Evolutionary conservation across 306 rosid genomes (phyloP), one percentile per base, ranked within the genome.

Genomic region (Dalbergia cochinchinensis): DNA sequence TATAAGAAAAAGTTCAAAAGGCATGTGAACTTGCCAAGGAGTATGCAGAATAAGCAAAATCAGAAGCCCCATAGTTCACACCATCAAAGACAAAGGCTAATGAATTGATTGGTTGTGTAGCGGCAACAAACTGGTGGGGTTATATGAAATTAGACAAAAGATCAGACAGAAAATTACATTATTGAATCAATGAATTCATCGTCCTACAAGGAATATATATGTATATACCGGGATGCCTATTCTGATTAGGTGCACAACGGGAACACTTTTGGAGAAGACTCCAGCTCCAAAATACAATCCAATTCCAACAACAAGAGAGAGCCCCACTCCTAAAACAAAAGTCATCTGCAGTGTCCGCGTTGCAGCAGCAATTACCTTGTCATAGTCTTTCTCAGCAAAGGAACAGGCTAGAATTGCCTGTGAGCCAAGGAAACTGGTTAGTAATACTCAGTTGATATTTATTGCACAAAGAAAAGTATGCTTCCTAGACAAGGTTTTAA

Each of bases 61-160:
- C 99, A 39, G 99, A 93, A 7, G 99, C 99, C n/a, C 99, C 98
- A 74, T 88, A 96, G 86, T 93, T 96, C 60, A 93, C 94, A 33
- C 98, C 99, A 69, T 96, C 99, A 62, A 96, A 96, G 22, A 91
- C 98, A 63, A 96, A 96, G 26, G 98, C 92, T 66, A 96, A 85
- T 15, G 99, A 82, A 65, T 96, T 96, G 65, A 96, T 82, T 16
- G 99, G 99, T 84, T 96, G 99, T 61, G 99, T 90, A 14, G 94
- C 98, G 83, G 99, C 97, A 41, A 96, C 94, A 82, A 96, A 96
- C 99, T 95, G 90, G 13, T 78, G 74, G 13, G 74, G 18, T 39
- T 10, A 64, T 67, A 70, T 33, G 42, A 58, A 76, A 41, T 48
- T 60, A 71, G 65, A 55, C 37, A 2, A 16, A 58, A 69, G 0